A percentile compares a stretch with the other conserved stretches of the same genome.
phyloP scores from a whole-genome alignment of 345 rosid species.

The Erodium maritimum region DNA sequence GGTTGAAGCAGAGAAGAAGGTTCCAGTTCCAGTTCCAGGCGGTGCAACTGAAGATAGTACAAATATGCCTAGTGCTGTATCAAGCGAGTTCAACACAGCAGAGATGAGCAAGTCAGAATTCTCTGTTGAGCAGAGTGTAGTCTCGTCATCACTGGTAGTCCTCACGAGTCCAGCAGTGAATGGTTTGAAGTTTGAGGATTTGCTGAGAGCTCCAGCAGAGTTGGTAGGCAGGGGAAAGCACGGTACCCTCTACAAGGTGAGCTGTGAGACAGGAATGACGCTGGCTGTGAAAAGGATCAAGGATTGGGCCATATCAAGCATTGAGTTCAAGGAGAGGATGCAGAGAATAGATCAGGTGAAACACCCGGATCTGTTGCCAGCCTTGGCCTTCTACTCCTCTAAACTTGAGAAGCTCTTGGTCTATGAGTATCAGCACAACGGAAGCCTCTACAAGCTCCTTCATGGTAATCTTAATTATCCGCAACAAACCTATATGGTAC shows the following conservation, averaged over 20 bases:
- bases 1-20: conserved; percentile 12
- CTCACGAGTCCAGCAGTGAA: conserved; percentile 33
- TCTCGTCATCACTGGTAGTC: conserved; percentile 29
- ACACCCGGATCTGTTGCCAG: conserved; percentile 42
- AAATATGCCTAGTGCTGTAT: conserved; percentile 11
- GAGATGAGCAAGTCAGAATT: conserved; percentile 15
- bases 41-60: conserved; percentile 17
- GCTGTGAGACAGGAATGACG: conserved; percentile 22
- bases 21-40: conserved; percentile 18
- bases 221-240: conserved; percentile 44
- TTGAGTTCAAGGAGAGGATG: conserved; percentile 42
- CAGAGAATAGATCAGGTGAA: conserved; percentile 27
- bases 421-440: conserved; percentile 38
- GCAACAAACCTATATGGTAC: no score
- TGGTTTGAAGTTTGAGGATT: conserved; percentile 40
- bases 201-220: conserved; percentile 56
- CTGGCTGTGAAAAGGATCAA: conserved; percentile 56
- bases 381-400: conserved; percentile 41
- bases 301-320: conserved; percentile 32
- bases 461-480: conserved; percentile 25
- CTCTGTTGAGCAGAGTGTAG: conserved; percentile 19
- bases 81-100: conserved; percentile 12
- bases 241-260: conserved; percentile 41
- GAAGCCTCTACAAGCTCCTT: conserved; percentile 40
- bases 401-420: conserved; percentile 45